These are phyloP conservation scores for Ganoderma multipileum DNA, from an alignment of 1,284 basidiomycete genomes.

Conservation along the genomic window DNA sequence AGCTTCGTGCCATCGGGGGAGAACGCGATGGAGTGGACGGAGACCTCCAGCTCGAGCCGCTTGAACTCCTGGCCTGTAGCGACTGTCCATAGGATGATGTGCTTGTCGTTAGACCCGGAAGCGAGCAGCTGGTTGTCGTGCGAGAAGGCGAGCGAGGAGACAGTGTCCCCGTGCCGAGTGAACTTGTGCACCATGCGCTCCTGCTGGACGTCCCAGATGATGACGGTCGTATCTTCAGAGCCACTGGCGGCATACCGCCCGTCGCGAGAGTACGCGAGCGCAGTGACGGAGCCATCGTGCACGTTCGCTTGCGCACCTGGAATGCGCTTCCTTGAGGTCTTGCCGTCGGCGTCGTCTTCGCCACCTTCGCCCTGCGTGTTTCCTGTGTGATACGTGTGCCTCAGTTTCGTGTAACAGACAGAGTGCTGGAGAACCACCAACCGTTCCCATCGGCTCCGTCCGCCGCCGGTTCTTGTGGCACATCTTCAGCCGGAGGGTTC, in stretches of 20 bases:
- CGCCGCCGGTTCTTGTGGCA: background rate
- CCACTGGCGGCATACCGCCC: slow-evolving; percentile 34
- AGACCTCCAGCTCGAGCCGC: slow-evolving; percentile 14
- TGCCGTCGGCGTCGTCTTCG: background rate
- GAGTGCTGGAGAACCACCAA: background rate
- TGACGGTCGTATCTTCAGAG: slow-evolving; percentile 27
- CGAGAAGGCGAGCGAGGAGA: slow-evolving; percentile 14
- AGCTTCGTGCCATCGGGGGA: slow-evolving; percentile 35
- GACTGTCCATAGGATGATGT: slow-evolving; percentile 31
- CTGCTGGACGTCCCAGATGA: slow-evolving; percentile 27
- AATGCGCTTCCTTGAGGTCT: background rate
- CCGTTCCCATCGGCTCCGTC: background rate
- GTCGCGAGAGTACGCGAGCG: slow-evolving; percentile 33
- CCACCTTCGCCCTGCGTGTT: background rate
- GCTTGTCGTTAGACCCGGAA: slow-evolving; percentile 31
- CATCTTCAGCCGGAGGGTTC: background rate
- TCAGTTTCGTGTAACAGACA: background rate
- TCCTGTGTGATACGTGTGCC: background rate
- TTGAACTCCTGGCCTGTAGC: slow-evolving; percentile 3
- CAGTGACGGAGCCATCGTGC: slow-evolving; percentile 27
- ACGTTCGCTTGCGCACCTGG: slow-evolving; percentile 3
- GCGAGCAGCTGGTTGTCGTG: slow-evolving; percentile 16
- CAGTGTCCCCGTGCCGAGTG: background rate
- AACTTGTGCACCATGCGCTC: background rate
- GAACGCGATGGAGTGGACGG: slow-evolving; percentile 30